These are phyloP conservation scores for Lepraria neglecta DNA, from an alignment of 495 filamentous ascomycete genomes.

Conservation along the genomic window DNA sequence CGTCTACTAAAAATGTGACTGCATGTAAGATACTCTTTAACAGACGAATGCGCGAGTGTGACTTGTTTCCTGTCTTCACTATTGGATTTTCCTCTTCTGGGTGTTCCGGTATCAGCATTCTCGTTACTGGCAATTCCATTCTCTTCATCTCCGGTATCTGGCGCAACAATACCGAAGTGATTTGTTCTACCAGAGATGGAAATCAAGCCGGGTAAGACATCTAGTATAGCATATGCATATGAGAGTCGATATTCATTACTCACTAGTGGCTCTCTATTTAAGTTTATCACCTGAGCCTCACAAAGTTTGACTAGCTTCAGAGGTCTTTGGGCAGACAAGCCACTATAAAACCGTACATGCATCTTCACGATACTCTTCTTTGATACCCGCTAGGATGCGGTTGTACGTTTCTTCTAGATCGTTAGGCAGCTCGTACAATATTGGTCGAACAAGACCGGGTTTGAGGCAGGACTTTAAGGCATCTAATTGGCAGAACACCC, in stretches of 20 bases:
- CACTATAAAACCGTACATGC: constrained; percentile 31
- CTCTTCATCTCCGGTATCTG: not conserved
- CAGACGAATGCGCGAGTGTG: constrained; percentile 37
- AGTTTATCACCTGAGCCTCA: constrained; percentile 18
- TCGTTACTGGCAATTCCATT: too few relatives aligned
- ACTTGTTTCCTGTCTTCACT: not conserved
- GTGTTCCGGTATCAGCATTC: too few relatives aligned
- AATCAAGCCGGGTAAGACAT: constrained; percentile 32
- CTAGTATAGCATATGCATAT: constrained; percentile 24
- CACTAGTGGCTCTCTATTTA: constrained; percentile 2
- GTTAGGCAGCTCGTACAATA: constrained; percentile 31
- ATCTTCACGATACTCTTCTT: constrained; percentile 19
- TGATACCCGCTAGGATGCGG: constrained; percentile 31
- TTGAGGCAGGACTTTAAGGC: constrained; percentile 31
- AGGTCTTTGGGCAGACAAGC: constrained; percentile 27
- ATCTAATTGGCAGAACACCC: constrained; percentile 38
- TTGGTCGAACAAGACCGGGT: constrained; percentile 25
- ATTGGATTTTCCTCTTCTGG: too few relatives aligned
- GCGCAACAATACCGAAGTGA: too few relatives aligned
- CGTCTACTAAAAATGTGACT: not conserved
- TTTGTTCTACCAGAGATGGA: not conserved
- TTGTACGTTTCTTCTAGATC: constrained; percentile 36
- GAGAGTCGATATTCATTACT: constrained; percentile 27
- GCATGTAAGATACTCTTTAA: constrained; percentile 34
- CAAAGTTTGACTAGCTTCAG: constrained; percentile 27